Percentiles rank a stretch among this genome's conserved stretches.
Evolutionary conservation across 129 eudicot genomes (phyloP).

Genomic region (Tagetes patula): DNA sequence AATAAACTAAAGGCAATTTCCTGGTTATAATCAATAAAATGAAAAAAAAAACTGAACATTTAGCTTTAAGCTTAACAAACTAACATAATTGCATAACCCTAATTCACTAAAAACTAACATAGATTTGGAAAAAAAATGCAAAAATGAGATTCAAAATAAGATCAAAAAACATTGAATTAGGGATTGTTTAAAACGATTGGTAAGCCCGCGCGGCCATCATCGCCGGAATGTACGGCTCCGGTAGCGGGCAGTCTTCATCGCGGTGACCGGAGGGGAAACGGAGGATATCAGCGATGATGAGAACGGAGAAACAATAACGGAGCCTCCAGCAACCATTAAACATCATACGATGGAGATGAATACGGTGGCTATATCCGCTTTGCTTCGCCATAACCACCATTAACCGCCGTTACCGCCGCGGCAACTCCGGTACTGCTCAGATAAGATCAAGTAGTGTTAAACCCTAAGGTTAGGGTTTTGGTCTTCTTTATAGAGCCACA

Average conservation of each 20-base stretch:
- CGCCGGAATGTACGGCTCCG: constrained; percentile 51
- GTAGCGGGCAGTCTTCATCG: constrained; percentile 76
- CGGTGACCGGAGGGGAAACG: constrained; percentile 30
- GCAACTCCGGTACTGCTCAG: constrained; percentile 43
- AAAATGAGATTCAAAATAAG: not conserved
- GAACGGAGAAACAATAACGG: constrained; percentile 7
- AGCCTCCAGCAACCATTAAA: constrained; percentile 54
- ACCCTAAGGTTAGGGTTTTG: constrained; percentile 1
- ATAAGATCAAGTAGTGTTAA: constrained; percentile 79
- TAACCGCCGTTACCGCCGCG: constrained; percentile 29
- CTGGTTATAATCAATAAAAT: too few relatives aligned
- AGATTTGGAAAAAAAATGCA: not conserved
- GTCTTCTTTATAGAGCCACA: not conserved
- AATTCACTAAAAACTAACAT: not conserved
- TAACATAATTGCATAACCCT: not conserved
- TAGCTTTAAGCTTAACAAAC: not conserved
- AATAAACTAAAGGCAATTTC: too few relatives aligned
- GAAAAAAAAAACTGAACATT: not conserved
- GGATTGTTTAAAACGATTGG: constrained; percentile 3
- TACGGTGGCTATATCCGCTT: constrained; percentile 32
- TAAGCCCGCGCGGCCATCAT: constrained; percentile 71
- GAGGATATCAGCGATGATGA: constrained; percentile 13
- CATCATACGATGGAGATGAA: constrained; percentile 17
- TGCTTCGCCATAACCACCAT: not conserved
- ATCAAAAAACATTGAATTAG: not conserved